Evolutionary conservation across 345 rosid genomes (phyloP).

Genomic region (Rubroshorea leprosula): DNA sequence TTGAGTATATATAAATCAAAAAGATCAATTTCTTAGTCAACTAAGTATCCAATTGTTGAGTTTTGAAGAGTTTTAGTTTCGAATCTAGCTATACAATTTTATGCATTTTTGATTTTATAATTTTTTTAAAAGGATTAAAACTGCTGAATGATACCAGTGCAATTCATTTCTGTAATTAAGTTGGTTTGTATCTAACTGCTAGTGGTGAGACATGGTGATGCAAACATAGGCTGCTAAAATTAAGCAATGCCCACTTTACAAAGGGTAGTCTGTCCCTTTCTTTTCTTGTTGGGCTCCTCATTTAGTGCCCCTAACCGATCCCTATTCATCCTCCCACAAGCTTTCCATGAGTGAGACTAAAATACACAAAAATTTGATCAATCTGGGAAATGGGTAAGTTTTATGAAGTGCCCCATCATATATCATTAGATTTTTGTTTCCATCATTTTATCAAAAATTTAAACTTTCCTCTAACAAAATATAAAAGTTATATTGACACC

Average conservation of each 20-base stretch:
- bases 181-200: too few species aligned
- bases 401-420: neutral
- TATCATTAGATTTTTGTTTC: too few species aligned
- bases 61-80: too few species aligned
- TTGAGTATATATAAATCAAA: neutral
- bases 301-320: constrained; percentile 3
- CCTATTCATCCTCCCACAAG: constrained; percentile 9
- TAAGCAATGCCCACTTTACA: constrained; percentile 15
- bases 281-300: constrained; percentile 20
- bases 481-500: neutral
- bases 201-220: constrained; percentile 3
- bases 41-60: too few species aligned
- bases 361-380: neutral
- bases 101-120: too few species aligned
- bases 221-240: constrained; percentile 12
- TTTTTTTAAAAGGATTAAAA: too few species aligned
- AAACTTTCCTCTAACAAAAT: neutral
- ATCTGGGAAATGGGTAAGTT: neutral
- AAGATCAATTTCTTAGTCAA: neutral
- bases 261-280: constrained; percentile 12
- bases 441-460: neutral
- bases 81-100: too few species aligned
- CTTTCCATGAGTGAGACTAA: constrained; percentile 4
- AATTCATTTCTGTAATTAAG: too few species aligned
- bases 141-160: too few species aligned